phyloP scores from a whole-genome alignment of 148 eudicot genomes.

The Camellia granthamiana region DNA sequence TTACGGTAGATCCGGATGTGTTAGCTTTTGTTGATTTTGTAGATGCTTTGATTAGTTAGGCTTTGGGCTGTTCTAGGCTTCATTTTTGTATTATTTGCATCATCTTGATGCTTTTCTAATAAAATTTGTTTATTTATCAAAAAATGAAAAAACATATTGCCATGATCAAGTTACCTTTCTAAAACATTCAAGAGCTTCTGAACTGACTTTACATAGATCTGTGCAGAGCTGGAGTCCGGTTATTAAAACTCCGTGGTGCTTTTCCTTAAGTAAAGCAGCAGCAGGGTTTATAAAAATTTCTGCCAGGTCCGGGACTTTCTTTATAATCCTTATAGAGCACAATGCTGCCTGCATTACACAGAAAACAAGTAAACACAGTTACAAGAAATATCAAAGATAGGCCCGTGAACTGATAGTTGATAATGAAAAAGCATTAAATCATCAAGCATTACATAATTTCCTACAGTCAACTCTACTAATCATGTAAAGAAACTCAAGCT shows the following conservation, averaged over 20 bases:
- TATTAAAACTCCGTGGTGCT: slow-evolving; percentile 93
- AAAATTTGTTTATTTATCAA: too few relatives aligned
- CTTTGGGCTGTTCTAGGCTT: too few relatives aligned
- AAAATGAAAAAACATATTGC: neutral
- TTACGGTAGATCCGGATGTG: too few relatives aligned
- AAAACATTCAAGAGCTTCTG: slow-evolving; percentile 91
- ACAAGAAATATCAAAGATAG: neutral
- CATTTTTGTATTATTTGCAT: too few relatives aligned
- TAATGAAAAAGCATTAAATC: neutral
- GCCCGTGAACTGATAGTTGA: neutral
- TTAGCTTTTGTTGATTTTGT: too few relatives aligned
- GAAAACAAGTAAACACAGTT: slow-evolving; percentile 8
- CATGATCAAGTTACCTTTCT: slow-evolving; percentile 61
- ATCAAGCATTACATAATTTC: neutral
- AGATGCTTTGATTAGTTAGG: too few relatives aligned
- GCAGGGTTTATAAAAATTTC: slow-evolving; percentile 88
- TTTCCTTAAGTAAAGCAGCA: slow-evolving; percentile 85
- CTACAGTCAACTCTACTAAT: neutral
- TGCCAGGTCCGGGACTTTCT: slow-evolving; percentile 98
- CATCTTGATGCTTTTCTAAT: too few relatives aligned
- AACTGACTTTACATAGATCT: slow-evolving; percentile 75
- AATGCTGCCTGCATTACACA: slow-evolving; percentile 79
- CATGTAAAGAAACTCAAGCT: neutral
- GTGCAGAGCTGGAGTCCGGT: slow-evolving; percentile 91
- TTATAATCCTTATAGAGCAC: slow-evolving; percentile 86